Evolutionary conservation across 106 monocot species (phyloP), one percentile per base, ranked within the genome.

Genomic region (Apostasia ramifera): DNA sequence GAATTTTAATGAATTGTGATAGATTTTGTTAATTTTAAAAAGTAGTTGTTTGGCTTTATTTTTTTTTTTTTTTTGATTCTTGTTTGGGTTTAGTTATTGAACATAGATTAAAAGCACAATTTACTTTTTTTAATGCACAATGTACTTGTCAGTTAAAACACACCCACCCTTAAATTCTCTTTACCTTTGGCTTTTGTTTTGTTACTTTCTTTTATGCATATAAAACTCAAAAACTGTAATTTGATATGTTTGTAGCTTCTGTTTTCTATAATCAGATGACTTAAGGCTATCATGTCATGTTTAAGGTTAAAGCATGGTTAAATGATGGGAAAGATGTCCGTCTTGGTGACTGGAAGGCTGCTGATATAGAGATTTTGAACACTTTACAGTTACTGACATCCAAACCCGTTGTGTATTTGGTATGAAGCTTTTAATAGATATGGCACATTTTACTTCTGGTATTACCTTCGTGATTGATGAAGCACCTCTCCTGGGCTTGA

Each of bases 341-440:
- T 11, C 67, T 92, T 45, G 97, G 97, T 55, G 97, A 98, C 12
- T 98, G 97, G 97, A 98, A 98, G 79, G 77, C 92, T 81, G 97
- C 89, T 66, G 97, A 98, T 45, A 73, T 92, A 69, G 97, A 98
- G 75, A 85, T 98, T 26, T 69, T 98, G 69, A 98, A 98, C 47
- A 92, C 89, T 46, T 92, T 92, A 51, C 97, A 98, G 71, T 75
- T 98, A 70, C 89, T 98, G 47, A 74, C 97, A 5, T 89, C 92
- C 39, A 98, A 98, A 66, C 87, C 97, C 77, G 87, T 98, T 76
- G 92, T 98, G 47, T 98, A 98, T 77, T 71, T 98, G 86, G 97
- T 98, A 90, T 15, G 44, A 9, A 45, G 55, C 62, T 49, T 14
- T 63, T 63, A 15, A 50, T 50, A 37, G 40, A 47, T 11, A 65